Evolutionary conservation across 2,329 filamentous ascomycete genomes (phyloP).

Genomic region (Aspergillus brunneoviolaceus): DNA sequence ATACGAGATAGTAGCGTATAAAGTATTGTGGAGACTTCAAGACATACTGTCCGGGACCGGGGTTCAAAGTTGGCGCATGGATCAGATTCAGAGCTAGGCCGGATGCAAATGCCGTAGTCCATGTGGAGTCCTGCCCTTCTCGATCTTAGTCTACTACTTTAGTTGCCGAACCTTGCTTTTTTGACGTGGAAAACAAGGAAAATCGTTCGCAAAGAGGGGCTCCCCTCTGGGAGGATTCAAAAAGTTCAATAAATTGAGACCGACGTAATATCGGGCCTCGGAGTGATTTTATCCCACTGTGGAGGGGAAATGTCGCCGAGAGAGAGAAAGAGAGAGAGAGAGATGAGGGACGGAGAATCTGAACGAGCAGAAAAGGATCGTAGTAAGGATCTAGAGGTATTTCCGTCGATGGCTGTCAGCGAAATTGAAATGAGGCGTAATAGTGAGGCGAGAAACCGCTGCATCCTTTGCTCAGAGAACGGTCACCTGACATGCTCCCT

Average conservation of each 20-base stretch:
- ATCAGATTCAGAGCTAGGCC: neutral
- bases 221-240: neutral
- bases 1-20: neutral
- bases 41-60: neutral
- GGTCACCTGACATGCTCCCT: neutral
- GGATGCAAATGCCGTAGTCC: neutral
- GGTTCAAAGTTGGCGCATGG: neutral
- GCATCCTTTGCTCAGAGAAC: neutral
- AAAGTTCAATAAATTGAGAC: neutral
- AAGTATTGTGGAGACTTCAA: neutral
- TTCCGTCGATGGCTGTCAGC: neutral
- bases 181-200: neutral
- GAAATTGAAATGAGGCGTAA: slow-evolving; percentile 11
- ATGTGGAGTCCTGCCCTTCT: no score
- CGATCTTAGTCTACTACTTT: no score
- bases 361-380: neutral
- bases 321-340: neutral
- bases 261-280: neutral
- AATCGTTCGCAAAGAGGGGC: neutral
- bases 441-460: slow-evolving; percentile 5
- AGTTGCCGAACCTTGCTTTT: neutral
- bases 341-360: neutral
- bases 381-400: no score
- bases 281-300: neutral
- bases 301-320: neutral